phyloP scores from a whole-genome alignment of 2,329 filamentous ascomycete species.

The Xylariomycetidae sp. region DNA sequence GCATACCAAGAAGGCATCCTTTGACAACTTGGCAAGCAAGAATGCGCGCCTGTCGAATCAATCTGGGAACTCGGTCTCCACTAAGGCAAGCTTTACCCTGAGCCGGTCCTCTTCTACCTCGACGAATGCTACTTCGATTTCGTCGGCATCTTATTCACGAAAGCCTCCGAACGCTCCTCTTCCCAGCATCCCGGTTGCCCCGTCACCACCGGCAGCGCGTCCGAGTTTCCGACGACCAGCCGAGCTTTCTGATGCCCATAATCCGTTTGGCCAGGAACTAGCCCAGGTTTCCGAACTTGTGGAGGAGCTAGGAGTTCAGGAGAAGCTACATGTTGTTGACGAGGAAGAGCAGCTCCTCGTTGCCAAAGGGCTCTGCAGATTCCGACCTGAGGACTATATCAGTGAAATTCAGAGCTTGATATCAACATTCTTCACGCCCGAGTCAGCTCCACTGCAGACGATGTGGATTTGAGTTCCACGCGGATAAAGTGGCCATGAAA shows the following conservation, averaged over 20 bases:
- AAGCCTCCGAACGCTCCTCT: constrained; percentile 25
- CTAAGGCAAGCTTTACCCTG: constrained; percentile 52
- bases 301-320: constrained; percentile 73
- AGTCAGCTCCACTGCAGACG: constrained; percentile 26
- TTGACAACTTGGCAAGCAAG: constrained; percentile 68
- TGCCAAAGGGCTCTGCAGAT: constrained; percentile 65
- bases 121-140: constrained; percentile 45
- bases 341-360: constrained; percentile 70
- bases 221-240: constrained; percentile 22
- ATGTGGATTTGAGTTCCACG: constrained; percentile 44
- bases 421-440: constrained; percentile 50
- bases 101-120: constrained; percentile 55
- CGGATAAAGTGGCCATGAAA: constrained; percentile 4
- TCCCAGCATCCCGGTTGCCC: constrained; percentile 27
- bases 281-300: constrained; percentile 90
- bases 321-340: constrained; percentile 57
- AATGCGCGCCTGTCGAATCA: constrained; percentile 48
- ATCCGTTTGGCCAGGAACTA: constrained; percentile 83
- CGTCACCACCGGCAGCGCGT: constrained; percentile 24
- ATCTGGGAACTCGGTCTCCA: constrained; percentile 48
- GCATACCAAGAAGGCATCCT: constrained; percentile 79
- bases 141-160: constrained; percentile 28
- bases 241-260: constrained; percentile 26
- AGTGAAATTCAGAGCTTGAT: constrained; percentile 71
- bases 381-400: constrained; percentile 78